Evolutionary conservation across 2,329 filamentous ascomycete genomes (phyloP).

Genomic region (Aspergillus pseudonomiae): DNA sequence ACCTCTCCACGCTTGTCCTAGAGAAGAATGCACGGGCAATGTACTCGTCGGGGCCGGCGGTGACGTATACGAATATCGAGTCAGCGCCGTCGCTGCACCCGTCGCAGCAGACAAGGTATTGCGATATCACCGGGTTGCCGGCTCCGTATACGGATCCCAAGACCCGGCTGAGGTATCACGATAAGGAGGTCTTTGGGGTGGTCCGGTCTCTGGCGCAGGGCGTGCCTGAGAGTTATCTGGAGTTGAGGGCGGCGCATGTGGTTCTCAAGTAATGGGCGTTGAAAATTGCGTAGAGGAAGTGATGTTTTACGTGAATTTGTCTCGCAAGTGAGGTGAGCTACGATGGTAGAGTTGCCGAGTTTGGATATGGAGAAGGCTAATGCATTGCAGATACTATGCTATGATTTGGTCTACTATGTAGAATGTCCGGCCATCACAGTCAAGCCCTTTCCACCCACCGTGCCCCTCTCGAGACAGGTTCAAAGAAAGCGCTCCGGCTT

Average conservation of each 20-base stretch:
- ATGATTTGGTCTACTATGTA: conserved; percentile 8
- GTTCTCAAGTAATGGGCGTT: conserved; percentile 71
- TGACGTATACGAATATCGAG: conserved; percentile 96
- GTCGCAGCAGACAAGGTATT: conserved; percentile 84
- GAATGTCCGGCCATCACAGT: conserved; percentile 88
- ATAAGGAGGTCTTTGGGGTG: conserved; percentile 86
- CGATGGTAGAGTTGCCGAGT: not conserved
- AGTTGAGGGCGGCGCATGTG: conserved; percentile 87
- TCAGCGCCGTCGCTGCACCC: conserved; percentile 82
- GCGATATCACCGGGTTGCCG: conserved; percentile 91
- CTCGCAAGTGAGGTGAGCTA: conserved; percentile 6
- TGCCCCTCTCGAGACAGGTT: conserved; percentile 76
- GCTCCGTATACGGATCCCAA: conserved; percentile 94
- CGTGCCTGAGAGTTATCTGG: conserved; percentile 83
- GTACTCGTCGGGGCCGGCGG: conserved; percentile 64
- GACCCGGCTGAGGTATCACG: conserved; percentile 87
- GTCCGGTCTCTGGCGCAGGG: conserved; percentile 81
- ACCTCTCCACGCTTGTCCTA: conserved; percentile 81
- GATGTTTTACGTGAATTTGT: not conserved
- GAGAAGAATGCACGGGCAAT: conserved; percentile 68
- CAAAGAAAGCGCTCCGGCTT: conserved; percentile 96
- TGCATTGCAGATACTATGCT: conserved; percentile 12
- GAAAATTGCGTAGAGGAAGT: not conserved
- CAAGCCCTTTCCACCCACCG: conserved; percentile 91
- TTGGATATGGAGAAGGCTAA: conserved; percentile 3